A percentile compares a stretch with the other conserved stretches of the same genome.
Conservation (phyloP, 192 early-diverging fungal genomes). For the Phycomyces nitens region DNA sequence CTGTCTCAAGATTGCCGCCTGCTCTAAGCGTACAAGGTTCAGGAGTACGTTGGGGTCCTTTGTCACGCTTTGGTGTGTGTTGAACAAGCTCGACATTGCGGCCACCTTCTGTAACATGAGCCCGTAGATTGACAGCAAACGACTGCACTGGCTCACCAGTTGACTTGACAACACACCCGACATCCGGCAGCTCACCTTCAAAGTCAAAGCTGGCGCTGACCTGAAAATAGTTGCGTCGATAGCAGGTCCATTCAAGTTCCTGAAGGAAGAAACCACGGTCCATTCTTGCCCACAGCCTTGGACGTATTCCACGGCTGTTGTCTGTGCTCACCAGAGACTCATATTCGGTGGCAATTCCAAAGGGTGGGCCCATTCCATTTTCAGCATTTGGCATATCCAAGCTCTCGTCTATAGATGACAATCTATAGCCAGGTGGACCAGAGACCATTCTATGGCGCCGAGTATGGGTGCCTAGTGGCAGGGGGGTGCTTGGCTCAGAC, state of each 20-base stretch:
- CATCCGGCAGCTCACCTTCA: conserved; percentile 45
- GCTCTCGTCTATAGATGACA: too few relatives aligned
- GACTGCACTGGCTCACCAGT: conserved; percentile 35
- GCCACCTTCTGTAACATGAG: conserved; percentile 62
- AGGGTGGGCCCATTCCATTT: neutral
- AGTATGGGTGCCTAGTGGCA: too few relatives aligned
- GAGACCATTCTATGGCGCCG: too few relatives aligned
- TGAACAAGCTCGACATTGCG: conserved; percentile 79
- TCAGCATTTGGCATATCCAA: too few relatives aligned
- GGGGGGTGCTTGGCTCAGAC: too few relatives aligned
- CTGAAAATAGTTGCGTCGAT: conserved; percentile 82
- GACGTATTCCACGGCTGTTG: neutral
- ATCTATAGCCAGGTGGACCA: too few relatives aligned
- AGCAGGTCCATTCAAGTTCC: conserved; percentile 76
- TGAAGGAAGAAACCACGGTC: conserved; percentile 80
- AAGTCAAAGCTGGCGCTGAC: conserved; percentile 49
- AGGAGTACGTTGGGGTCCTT: conserved; percentile 81
- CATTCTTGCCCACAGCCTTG: conserved; percentile 55
- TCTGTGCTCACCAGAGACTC: neutral
- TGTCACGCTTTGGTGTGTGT: conserved; percentile 90
- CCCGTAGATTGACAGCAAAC: conserved; percentile 75
- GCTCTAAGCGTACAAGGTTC: conserved; percentile 51
- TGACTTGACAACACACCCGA: conserved; percentile 64
- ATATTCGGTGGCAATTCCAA: neutral
- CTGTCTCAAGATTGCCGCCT: conserved; percentile 50